These are phyloP conservation scores for Naganishia sp. DNA, from an alignment of 1,284 basidiomycete genomes.

Conservation along the genomic window DNA sequence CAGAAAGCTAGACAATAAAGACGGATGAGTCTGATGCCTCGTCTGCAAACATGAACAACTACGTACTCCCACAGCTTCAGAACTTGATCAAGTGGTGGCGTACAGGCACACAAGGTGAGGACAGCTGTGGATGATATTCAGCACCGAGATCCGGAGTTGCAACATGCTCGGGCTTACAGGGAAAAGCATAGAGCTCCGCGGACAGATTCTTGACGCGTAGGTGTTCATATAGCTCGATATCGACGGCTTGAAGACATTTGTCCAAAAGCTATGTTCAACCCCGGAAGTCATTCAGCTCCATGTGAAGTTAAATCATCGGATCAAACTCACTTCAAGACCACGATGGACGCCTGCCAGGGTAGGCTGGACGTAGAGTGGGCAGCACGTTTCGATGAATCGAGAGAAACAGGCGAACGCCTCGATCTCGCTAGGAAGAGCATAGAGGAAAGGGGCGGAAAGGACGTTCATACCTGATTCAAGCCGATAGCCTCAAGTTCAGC, in stretches of 20 bases:
- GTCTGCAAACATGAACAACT: not conserved
- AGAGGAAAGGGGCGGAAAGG: conserved; percentile 92
- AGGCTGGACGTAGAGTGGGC: conserved; percentile 92
- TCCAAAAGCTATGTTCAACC: conserved; percentile 71
- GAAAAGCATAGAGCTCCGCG: conserved; percentile 97
- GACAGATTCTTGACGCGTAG: conserved; percentile 87
- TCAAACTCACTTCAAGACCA: conserved; percentile 73
- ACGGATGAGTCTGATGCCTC: not conserved
- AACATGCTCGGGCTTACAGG: conserved; percentile 64
- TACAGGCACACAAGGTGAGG: conserved; percentile 92
- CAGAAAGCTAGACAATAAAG: conserved; percentile 62
- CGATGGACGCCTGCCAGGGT: conserved; percentile 91
- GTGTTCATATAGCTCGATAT: conserved; percentile 77
- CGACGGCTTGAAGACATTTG: conserved; percentile 84
- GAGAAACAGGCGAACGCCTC: conserved; percentile 96
- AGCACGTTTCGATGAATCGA: conserved; percentile 88
- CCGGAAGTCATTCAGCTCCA: not conserved
- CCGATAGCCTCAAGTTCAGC: not conserved
- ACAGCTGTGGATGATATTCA: conserved; percentile 64
- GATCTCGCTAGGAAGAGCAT: conserved; percentile 90
- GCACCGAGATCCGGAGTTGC: not conserved
- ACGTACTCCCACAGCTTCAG: conserved; percentile 83
- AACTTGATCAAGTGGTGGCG: conserved; percentile 91
- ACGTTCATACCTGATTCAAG: conserved; percentile 80
- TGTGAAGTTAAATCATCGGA: not conserved